Base-by-base conservation (phyloP, 140 eudicot species). In the Flaveria floridana region DNA sequence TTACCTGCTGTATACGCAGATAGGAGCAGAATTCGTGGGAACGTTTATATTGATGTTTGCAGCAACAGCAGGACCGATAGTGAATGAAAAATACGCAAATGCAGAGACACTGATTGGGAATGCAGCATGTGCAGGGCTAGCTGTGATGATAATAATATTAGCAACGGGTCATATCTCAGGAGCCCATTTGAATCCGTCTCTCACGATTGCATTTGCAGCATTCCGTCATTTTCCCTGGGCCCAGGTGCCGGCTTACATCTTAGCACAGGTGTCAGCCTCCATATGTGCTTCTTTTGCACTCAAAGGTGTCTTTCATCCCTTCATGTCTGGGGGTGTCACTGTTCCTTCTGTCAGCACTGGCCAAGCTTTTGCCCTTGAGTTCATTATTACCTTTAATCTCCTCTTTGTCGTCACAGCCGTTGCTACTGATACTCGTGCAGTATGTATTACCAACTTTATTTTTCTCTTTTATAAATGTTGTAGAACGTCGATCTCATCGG, bases 351-450 rank as follows among this genome's bases (percentile, higher is more conserved):
- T 86, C 47, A 28, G 84, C 80, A 65, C 79, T 34, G 95, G 97
- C 58, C 93, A 91, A 55, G 96, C 96, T 4, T 89, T 91, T 69
- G 93, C 93, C 8, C 90, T 91, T 3, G 96, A 91, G 81, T 89
- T 89, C 79, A 74, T 91, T 57, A 86, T 87, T 11, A 89, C 97
- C 21, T 91, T 89, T 48, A 83, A 87, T 65, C 94, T 91, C 77
- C 83, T 91, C 50, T 91, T 91, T 57, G 97, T 91, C 8, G 89
- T 89, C 15, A 89, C 96, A 3, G 96, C 96, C 2, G 97, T 91
- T n/a, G 97, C 97, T 30, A 91, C 97, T 2, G 97, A 91, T 23
- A 83, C 91, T 9, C 89, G 89, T 4, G 96, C 97, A 20, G 96
- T 91, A 86, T 1, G 84, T 47, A 39, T 68, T 70, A 41, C 8